phyloP scores from a whole-genome alignment of 495 filamentous ascomycete species.

The Penicillium odoratum region DNA sequence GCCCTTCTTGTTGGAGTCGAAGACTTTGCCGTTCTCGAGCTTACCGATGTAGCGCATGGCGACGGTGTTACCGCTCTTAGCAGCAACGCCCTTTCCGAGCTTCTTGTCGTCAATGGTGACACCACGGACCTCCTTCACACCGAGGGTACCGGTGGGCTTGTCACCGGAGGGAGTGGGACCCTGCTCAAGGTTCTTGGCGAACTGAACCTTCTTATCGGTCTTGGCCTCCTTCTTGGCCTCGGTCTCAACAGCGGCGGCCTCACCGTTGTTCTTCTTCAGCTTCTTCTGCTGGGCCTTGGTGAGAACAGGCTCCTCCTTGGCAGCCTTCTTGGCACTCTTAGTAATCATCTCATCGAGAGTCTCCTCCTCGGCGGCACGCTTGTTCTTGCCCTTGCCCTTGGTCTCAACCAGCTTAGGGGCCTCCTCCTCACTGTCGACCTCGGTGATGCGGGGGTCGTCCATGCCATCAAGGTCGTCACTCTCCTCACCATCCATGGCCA shows the following conservation, averaged over 20 bases:
- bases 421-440: constrained; percentile 80
- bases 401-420: constrained; percentile 72
- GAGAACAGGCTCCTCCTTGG: constrained; percentile 59
- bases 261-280: constrained; percentile 95
- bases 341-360: constrained; percentile 73
- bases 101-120: constrained; percentile 96
- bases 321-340: constrained; percentile 60
- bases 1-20: constrained; percentile 97
- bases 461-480: constrained; percentile 83
- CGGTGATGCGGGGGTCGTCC: constrained; percentile 76
- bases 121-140: constrained; percentile 76
- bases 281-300: constrained; percentile 99
- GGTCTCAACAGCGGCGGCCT: constrained; percentile 62
- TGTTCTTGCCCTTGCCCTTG: constrained; percentile 86
- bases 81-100: constrained; percentile 73
- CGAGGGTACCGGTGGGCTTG: constrained; percentile 57
- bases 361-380: constrained; percentile 70
- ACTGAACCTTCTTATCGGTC: constrained; percentile 93
- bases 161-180: constrained; percentile 75
- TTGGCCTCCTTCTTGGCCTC: constrained; percentile 63
- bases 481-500: constrained; percentile 65
- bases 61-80: constrained; percentile 83
- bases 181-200: constrained; percentile 97
- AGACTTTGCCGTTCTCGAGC: constrained; percentile 85
- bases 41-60: constrained; percentile 98